Evolutionary conservation across 805 yeast genomes (phyloP).

Genomic region (Priceomyces carsonii): DNA sequence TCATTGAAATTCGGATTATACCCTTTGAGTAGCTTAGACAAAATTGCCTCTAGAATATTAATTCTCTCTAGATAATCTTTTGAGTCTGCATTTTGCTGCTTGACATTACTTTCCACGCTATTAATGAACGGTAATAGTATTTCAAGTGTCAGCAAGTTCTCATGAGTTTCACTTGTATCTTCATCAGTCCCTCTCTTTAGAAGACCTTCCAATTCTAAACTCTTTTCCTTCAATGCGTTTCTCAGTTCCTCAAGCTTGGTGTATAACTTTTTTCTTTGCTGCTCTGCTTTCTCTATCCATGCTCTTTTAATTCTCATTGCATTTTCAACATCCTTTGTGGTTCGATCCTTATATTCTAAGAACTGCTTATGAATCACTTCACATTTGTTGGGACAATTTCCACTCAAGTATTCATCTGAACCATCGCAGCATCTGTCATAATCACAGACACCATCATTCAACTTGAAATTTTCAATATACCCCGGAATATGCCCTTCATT

Average conservation of each 20-base stretch:
- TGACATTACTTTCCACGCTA: constrained; percentile 9
- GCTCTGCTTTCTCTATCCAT: constrained; percentile 20
- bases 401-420: constrained; percentile 66
- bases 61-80: constrained; percentile 13
- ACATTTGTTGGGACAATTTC: constrained; percentile 58
- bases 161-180: constrained; percentile 6
- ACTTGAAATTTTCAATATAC: constrained; percentile 63
- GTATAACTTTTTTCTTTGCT: not conserved
- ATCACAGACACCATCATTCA: constrained; percentile 92
- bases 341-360: constrained; percentile 11
- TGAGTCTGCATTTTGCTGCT: constrained; percentile 10
- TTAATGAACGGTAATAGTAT: constrained; percentile 16
- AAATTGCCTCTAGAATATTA: constrained; percentile 43
- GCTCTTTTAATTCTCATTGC: constrained; percentile 31
- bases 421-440: constrained; percentile 92
- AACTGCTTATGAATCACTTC: constrained; percentile 46
- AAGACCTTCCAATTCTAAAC: constrained; percentile 5
- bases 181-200: constrained; percentile 6
- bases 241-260: constrained; percentile 3
- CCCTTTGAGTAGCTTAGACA: constrained; percentile 50
- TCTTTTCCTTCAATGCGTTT: constrained; percentile 7
- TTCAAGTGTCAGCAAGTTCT: constrained; percentile 15
- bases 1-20: constrained; percentile 87
- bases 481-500: constrained; percentile 70
- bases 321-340: constrained; percentile 16